Base-by-base conservation (phyloP, 2,329 filamentous ascomycete genomes). In the Cordyceps fumosorosea region DNA sequence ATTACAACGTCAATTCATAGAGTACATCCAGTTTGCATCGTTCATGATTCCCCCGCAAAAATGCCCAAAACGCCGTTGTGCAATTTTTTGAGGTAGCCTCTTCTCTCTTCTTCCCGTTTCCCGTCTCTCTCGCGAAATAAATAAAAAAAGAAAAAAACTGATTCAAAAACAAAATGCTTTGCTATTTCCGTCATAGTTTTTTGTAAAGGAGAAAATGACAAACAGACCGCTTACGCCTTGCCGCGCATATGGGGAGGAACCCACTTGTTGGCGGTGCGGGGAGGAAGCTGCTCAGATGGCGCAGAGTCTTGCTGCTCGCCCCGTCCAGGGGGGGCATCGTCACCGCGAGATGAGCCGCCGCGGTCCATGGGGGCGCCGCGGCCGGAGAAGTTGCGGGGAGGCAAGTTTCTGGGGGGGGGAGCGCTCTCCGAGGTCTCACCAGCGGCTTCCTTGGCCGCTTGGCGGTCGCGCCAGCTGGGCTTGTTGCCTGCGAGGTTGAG, bases 401-500 rank as follows among this genome's bases (percentile, higher is more conserved):
- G 63, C 71, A 77, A 73, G 54, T 65, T 66, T 61, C 71, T 64
- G 62, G 80, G 72, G 42, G 81, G 76, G 34, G 80, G 72, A 64
- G 80, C 75, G 73, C 69, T 44, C 16, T 81, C 81, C 53, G 75
- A 68, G 54, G 71, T 69, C 14, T 69, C 69, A n/a, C 70, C 69
- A 16, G 67, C 70, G 11, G 71, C 68, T 42, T 77, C 72, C 68
- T 69, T 81, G 64, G 79, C 76, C 56, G 84, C 85, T 75, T 91
- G 84, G 69, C 88, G 87, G 37, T 91, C 89, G 73, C 89, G 86
- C 89, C 89, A 92, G 69, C 82, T 84, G 60, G 85, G 80, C 77
- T 86, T 88, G 72, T 73, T 79, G 67, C 84, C 84, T 64, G 83
- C 76, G 60, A 91, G 82, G 59, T 79, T 74, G 65, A 91, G 79